Conservation (phyloP, 1,284 basidiomycete genomes). For the Coniferiporia weirii region DNA sequence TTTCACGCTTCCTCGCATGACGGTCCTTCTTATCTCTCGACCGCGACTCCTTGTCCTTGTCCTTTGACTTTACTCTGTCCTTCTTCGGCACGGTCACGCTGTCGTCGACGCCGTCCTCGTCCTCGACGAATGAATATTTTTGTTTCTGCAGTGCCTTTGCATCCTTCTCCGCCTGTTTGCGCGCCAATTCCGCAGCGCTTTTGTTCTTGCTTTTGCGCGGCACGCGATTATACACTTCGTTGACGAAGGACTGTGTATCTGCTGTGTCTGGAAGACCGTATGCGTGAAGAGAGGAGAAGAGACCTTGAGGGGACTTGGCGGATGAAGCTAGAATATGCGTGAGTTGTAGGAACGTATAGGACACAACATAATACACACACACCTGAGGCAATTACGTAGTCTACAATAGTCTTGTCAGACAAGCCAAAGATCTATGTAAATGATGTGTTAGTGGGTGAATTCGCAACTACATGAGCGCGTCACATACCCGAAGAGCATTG, state of each 20-base stretch:
- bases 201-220: conserved; percentile 73
- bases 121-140: conserved; percentile 75
- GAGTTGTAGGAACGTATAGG: no score
- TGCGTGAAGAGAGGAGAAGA: conserved; percentile 70
- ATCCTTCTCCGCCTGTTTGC: conserved; percentile 66
- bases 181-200: conserved; percentile 44
- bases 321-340: conserved; percentile 54
- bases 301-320: conserved; percentile 73
- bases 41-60: conserved; percentile 41
- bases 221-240: conserved; percentile 69
- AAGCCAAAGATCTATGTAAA: conserved; percentile 67
- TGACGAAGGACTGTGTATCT: conserved; percentile 76
- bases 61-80: conserved; percentile 37
- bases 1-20: conserved; percentile 74
- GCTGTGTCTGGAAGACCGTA: conserved; percentile 78
- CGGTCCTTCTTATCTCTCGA: conserved; percentile 52
- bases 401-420: conserved; percentile 76
- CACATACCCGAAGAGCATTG: conserved; percentile 72
- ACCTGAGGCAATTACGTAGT: conserved; percentile 85
- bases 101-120: conserved; percentile 60
- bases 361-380: conserved; percentile 32
- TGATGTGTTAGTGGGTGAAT: conserved; percentile 1
- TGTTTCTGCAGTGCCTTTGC: conserved; percentile 64
- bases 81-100: conserved; percentile 33
- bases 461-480: neutral